These are phyloP conservation scores for Sextonia rubra DNA, from an alignment of 164 flowering plant genomes.

Conservation along the genomic window DNA sequence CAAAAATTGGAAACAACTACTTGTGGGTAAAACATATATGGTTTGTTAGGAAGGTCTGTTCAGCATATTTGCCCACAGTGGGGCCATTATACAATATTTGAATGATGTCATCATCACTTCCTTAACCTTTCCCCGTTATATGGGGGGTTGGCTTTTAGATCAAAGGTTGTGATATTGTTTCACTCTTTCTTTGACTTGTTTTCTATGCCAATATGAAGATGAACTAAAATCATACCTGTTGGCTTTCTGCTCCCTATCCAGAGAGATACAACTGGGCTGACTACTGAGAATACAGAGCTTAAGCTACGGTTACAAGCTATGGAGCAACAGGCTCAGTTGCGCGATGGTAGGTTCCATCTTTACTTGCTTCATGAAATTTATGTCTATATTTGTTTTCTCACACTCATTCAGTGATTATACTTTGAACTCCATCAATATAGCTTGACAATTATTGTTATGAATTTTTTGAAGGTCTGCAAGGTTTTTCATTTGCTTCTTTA, in stretches of 20 bases:
- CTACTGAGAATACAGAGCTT: slow-evolving; percentile 79
- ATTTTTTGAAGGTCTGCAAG: neutral
- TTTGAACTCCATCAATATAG: neutral
- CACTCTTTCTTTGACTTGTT: too few relatives aligned
- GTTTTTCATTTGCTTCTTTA: neutral
- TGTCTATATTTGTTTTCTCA: neutral
- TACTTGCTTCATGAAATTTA: neutral
- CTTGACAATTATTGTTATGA: neutral
- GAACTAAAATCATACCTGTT: neutral
- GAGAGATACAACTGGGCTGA: slow-evolving; percentile 87
- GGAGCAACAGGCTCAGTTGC: slow-evolving; percentile 96
- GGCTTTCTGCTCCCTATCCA: slow-evolving; percentile 15
- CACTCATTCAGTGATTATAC: neutral
- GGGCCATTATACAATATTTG: too few relatives aligned
- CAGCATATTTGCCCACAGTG: too few relatives aligned
- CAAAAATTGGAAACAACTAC: too few relatives aligned
- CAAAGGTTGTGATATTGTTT: too few relatives aligned
- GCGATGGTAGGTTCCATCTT: slow-evolving; percentile 60
- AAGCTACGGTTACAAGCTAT: slow-evolving; percentile 91
- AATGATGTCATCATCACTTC: too few relatives aligned
- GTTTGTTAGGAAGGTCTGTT: too few relatives aligned
- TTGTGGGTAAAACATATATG: too few relatives aligned
- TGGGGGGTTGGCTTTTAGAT: too few relatives aligned
- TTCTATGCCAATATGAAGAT: too few relatives aligned
- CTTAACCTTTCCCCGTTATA: too few relatives aligned